Evolutionary conservation across 108 stramenopile genomes (phyloP).

Genomic region (Cylindrotheca closterium): DNA sequence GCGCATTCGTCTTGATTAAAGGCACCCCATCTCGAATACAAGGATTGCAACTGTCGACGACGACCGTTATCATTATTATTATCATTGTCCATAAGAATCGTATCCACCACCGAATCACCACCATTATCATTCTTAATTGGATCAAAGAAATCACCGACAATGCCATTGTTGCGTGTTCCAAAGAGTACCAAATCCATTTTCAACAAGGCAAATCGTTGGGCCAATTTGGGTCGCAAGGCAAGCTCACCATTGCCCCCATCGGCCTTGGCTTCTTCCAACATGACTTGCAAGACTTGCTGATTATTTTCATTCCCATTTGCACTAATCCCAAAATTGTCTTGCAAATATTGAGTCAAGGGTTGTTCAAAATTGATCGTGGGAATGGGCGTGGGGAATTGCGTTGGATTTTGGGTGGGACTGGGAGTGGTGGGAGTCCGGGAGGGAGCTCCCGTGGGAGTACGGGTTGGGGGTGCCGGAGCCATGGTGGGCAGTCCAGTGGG

Average conservation of each 20-base stretch:
- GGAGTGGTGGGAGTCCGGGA: neutral
- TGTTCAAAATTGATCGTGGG: neutral
- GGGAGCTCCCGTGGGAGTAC: neutral
- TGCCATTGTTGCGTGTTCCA: neutral
- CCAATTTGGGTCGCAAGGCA: neutral
- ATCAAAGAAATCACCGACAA: neutral
- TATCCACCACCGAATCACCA: neutral
- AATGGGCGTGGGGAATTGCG: neutral
- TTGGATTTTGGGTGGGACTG: conserved; percentile 5
- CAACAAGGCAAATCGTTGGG: neutral
- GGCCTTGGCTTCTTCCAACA: conserved; percentile 1
- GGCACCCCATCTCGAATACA: neutral
- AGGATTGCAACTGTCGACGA: too few relatives aligned
- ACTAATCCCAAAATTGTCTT: conserved; percentile 1
- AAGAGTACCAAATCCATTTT: neutral
- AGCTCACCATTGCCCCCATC: neutral
- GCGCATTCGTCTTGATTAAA: conserved; percentile 33
- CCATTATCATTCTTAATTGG: neutral
- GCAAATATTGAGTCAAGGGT: neutral
- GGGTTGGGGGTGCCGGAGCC: conserved; percentile 3
- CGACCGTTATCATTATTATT: neutral
- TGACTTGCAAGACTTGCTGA: conserved; percentile 2
- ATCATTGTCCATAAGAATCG: neutral
- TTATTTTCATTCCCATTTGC: neutral
- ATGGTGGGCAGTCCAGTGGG: too few relatives aligned